Evolutionary conservation across 371 early-diverging fungal genomes (phyloP).

Genomic region (Lichtheimia hyalospora): DNA sequence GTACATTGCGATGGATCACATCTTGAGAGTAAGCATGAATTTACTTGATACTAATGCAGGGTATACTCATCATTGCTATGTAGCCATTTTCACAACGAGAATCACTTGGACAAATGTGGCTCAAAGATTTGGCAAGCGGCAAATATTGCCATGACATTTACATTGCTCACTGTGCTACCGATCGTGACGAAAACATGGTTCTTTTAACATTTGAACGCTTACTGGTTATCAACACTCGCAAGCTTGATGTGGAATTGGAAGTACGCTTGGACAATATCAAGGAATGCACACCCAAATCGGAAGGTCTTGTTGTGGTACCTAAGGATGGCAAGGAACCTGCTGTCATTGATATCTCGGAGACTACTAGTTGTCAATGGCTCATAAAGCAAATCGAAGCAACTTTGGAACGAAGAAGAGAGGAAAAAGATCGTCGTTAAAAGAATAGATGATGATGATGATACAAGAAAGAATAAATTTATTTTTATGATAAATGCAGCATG

Average conservation of each 20-base stretch:
- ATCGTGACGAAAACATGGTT: slow-evolving; percentile 61
- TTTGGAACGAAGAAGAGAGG: slow-evolving; percentile 11
- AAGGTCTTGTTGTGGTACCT: slow-evolving; percentile 1
- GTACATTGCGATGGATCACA: slow-evolving; percentile 81
- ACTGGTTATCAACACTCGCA: slow-evolving; percentile 56
- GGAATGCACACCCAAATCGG: not conserved
- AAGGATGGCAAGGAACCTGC: not conserved
- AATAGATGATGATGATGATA: too few species aligned
- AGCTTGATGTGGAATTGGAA: slow-evolving; percentile 44
- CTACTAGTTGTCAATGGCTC: slow-evolving; percentile 14
- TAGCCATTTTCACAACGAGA: slow-evolving; percentile 79
- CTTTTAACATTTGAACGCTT: slow-evolving; percentile 68
- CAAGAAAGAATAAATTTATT: not conserved
- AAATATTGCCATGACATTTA: slow-evolving; percentile 80
- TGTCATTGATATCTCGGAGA: slow-evolving; percentile 2
- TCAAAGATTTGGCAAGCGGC: slow-evolving; percentile 81
- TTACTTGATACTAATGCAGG: not conserved
- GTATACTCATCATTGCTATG: slow-evolving; percentile 3
- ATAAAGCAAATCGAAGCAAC: slow-evolving; percentile 6
- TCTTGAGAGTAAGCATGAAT: slow-evolving; percentile 53
- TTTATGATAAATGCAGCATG: not conserved
- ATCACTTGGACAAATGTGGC: slow-evolving; percentile 90
- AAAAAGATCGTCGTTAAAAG: slow-evolving; percentile 11
- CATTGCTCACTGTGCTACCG: slow-evolving; percentile 67
- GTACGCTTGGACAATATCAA: slow-evolving; percentile 7